phyloP scores from a whole-genome alignment of 345 rosid species.

The Erodium maritimum region DNA sequence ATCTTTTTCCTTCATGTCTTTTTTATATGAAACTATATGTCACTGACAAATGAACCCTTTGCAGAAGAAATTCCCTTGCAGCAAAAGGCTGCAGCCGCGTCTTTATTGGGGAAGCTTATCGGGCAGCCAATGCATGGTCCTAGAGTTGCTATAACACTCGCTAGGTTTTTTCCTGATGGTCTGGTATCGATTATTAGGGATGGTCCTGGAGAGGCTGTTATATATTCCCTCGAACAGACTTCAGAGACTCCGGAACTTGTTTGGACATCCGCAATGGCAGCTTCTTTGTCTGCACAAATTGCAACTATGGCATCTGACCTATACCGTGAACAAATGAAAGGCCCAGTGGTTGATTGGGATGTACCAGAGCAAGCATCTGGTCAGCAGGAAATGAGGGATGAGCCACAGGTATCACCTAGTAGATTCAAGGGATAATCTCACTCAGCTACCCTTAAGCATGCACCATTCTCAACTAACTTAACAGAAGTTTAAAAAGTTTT shows the following conservation, averaged over 20 bases:
- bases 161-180: conserved; percentile 97
- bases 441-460: too few species aligned
- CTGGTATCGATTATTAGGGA: conserved; percentile 85
- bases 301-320: conserved; percentile 91
- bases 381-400: conserved; percentile 86
- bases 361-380: conserved; percentile 90
- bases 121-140: conserved; percentile 99
- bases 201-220: conserved; percentile 98
- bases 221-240: conserved; percentile 78
- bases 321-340: conserved; percentile 86
- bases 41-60: conserved; percentile 19
- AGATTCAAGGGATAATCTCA: too few species aligned
- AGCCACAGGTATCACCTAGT: conserved; percentile 57
- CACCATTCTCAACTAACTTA: too few species aligned
- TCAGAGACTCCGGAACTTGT: conserved; percentile 98
- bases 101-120: conserved; percentile 89
- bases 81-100: conserved; percentile 96
- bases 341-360: conserved; percentile 93
- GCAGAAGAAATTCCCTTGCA: conserved; percentile 91
- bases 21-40: conserved; percentile 8
- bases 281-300: conserved; percentile 92
- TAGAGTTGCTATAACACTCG: conserved; percentile 92
- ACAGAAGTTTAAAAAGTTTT: too few species aligned
- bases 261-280: conserved; percentile 99
- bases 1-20: conserved; percentile 7